Conservation (phyloP, 441 rosid species). For the Adansonia rubrostipa region DNA sequence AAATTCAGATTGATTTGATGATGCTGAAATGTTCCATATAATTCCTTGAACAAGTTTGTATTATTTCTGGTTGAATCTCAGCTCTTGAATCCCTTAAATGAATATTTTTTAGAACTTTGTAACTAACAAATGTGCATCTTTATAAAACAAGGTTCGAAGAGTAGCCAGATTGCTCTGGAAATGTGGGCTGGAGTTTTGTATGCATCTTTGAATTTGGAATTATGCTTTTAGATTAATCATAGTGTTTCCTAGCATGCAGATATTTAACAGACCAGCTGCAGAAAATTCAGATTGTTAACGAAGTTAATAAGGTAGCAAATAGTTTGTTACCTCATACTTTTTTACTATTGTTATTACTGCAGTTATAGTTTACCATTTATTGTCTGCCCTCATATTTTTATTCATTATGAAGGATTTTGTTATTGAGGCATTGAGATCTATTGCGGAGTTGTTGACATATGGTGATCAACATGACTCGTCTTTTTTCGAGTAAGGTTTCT, state of each 20-base stretch:
- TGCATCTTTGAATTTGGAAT: background rate
- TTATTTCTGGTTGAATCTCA: background rate
- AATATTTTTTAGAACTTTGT: background rate
- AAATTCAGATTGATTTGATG: background rate
- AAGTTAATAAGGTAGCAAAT: slow-evolving; percentile 72
- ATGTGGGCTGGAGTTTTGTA: background rate
- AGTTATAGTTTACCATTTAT: background rate
- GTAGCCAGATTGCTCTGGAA: background rate
- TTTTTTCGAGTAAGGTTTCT: slow-evolving; percentile 83
- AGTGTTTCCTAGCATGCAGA: slow-evolving; percentile 47
- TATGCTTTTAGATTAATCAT: slow-evolving; percentile 14
- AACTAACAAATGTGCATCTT: background rate
- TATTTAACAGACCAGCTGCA: slow-evolving; percentile 85
- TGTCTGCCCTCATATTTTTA: slow-evolving; percentile 25
- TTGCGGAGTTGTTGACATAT: slow-evolving; percentile 95
- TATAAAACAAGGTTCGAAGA: background rate
- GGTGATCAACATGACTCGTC: slow-evolving; percentile 95
- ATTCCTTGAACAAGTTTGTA: slow-evolving; percentile 13
- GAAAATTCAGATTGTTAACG: slow-evolving; percentile 78
- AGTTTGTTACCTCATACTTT: slow-evolving; percentile 5
- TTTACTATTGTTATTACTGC: slow-evolving; percentile 21
- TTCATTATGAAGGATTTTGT: slow-evolving; percentile 71
- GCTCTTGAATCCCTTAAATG: slow-evolving; percentile 5
- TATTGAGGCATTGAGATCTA: slow-evolving; percentile 95
- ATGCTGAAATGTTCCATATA: background rate